Base-by-base conservation (phyloP, 257 asterid species). In the Fraxinus anomala region DNA sequence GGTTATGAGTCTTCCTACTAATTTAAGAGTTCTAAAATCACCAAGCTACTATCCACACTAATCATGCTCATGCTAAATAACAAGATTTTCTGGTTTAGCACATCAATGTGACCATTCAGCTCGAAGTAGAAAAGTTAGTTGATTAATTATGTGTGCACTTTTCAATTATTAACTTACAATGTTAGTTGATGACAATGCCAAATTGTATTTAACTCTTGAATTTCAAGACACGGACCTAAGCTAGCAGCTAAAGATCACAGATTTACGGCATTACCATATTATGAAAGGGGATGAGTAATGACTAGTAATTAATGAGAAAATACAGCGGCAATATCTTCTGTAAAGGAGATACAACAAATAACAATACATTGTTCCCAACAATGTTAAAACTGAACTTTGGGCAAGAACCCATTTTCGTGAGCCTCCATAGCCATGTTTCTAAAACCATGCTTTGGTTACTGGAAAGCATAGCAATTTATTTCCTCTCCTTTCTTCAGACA, bases 181-280 rank as follows among this genome's bases (percentile, higher is more conserved):
- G 37, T 70, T 49, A 61, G 23, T 65, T 34, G 13, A 44, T 1
- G 5, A 56, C 16, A 70, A 72, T 30, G 54, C 70, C 49, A 73
- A 63, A 69, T 69, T 61, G 68, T 68, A 42, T 70, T 51, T 70
- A 73, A 17, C 39, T 19, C 75, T 68, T 61, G 61, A 56, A 51
- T 49, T 17, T 54, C 77, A 66, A 42, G 69, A 68, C 68, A 68
- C 39, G 9, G 28, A 69, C 37, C 73, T 28, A 31, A 51, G 42
- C 61, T 76, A 56, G 1, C 19, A 31, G 8, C 13, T 14, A 56
- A 70, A 74, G 31, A 39, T n/a, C 49, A 11, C 28, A 56, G 63
- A 51, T 51, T 51, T 5, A 51, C 30, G 23, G 42, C 65, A 14
- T 31, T 70, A 31, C 78, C 44, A 33, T 47, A 47, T 33, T 51